Evolutionary conservation across 2,329 filamentous ascomycete genomes (phyloP).

Genomic region (Microdochium bolleyi): DNA sequence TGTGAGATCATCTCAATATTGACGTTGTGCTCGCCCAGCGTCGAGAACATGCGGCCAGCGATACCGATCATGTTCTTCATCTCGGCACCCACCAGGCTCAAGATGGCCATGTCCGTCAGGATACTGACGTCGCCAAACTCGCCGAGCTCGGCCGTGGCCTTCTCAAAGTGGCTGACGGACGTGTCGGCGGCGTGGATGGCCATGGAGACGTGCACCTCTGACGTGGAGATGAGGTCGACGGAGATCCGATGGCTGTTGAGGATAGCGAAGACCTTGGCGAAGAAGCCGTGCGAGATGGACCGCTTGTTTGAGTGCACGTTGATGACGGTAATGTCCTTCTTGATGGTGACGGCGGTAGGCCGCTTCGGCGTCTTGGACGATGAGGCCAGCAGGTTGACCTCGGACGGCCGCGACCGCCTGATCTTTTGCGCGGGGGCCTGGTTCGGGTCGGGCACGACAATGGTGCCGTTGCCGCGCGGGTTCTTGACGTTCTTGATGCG

Average conservation of each 20-base stretch:
- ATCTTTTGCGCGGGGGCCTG: constrained; percentile 49
- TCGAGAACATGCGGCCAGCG: constrained; percentile 89
- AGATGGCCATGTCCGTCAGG: constrained; percentile 85
- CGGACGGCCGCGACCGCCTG: constrained; percentile 38
- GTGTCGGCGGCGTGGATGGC: constrained; percentile 78
- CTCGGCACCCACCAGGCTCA: constrained; percentile 88
- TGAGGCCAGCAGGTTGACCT: constrained; percentile 30
- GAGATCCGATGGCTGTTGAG: constrained; percentile 80
- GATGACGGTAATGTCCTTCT: constrained; percentile 92
- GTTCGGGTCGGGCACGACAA: constrained; percentile 69
- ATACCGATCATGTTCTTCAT: constrained; percentile 98
- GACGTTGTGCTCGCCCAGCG: constrained; percentile 83
- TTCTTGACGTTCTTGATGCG: constrained; percentile 93
- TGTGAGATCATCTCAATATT: constrained; percentile 99
- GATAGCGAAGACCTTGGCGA: constrained; percentile 88
- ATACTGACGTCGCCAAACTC: constrained; percentile 87
- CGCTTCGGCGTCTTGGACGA: constrained; percentile 59
- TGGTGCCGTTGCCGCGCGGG: constrained; percentile 67
- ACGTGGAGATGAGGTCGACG: constrained; percentile 93
- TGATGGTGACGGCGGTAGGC: constrained; percentile 90
- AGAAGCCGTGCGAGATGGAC: constrained; percentile 91
- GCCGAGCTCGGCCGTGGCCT: constrained; percentile 63
- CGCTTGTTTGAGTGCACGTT: constrained; percentile 98
- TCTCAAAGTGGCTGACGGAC: constrained; percentile 53
- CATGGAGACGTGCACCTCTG: constrained; percentile 96